Evolutionary conservation across 228 moss, liverwort and hornwort species (phyloP).

Genomic region (Sphagnum magellanicum): DNA sequence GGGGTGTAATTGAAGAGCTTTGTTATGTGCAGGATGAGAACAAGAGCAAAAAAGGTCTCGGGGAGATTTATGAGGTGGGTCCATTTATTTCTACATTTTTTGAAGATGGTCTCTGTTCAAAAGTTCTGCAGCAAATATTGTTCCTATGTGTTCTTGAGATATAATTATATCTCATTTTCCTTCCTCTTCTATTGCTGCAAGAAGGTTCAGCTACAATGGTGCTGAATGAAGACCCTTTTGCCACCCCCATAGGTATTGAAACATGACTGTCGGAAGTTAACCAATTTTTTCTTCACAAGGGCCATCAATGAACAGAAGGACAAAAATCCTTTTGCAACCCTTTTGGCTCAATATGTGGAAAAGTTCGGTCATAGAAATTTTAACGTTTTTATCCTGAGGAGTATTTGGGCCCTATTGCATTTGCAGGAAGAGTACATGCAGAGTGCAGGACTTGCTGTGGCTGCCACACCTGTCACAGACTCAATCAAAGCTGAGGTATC

Average conservation of each 20-base stretch:
- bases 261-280: too few species aligned
- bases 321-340: too few species aligned
- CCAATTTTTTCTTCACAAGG: too few species aligned
- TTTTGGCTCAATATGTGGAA: too few species aligned
- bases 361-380: too few species aligned
- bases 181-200: too few species aligned
- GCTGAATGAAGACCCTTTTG: too few species aligned
- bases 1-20: too few species aligned
- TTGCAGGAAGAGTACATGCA: conserved; percentile 89
- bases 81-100: background rate
- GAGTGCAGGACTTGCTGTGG: conserved; percentile 55
- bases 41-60: conserved; percentile 87
- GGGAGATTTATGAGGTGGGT: conserved; percentile 89
- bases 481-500: conserved; percentile 64
- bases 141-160: background rate
- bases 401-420: background rate
- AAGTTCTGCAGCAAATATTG: background rate
- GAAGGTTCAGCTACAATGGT: too few species aligned
- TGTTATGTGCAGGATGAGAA: conserved; percentile 68
- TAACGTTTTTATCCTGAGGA: too few species aligned
- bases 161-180: too few species aligned
- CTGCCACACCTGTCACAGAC: conserved; percentile 69
- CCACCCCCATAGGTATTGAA: background rate
- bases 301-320: too few species aligned
- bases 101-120: background rate